These are phyloP conservation scores for Bryoerythrophyllum caledonicum DNA, from an alignment of 225 moss, liverwort and hornwort species.

Conservation along the genomic window DNA sequence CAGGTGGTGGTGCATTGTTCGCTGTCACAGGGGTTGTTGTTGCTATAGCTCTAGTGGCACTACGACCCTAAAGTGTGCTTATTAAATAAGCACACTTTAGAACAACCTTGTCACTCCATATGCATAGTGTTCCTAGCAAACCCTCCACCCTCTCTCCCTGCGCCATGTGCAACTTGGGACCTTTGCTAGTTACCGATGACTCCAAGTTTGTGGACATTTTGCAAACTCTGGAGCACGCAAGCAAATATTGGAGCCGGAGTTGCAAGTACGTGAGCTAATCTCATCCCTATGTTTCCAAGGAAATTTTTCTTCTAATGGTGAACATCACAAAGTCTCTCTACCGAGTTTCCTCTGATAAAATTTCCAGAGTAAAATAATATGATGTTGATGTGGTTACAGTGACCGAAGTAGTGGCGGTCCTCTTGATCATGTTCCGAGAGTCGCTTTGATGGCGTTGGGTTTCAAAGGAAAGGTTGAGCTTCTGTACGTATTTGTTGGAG, in stretches of 20 bases:
- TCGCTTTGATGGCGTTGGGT: constrained; percentile 44
- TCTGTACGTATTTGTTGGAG: constrained; percentile 46
- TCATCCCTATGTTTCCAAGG: not conserved
- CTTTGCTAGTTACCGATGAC: constrained; percentile 31
- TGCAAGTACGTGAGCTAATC: constrained; percentile 35
- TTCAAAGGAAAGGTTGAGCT: constrained; percentile 48
- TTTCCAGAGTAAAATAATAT: too few relatives aligned
- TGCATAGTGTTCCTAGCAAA: constrained; percentile 39
- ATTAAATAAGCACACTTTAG: constrained; percentile 40
- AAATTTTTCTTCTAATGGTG: not conserved
- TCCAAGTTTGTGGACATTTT: constrained; percentile 36
- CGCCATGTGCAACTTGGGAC: constrained; percentile 43
- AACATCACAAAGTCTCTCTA: too few relatives aligned
- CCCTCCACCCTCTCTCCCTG: constrained; percentile 38
- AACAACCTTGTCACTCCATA: constrained; percentile 52
- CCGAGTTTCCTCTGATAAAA: too few relatives aligned
- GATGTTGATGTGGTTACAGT: constrained; percentile 11
- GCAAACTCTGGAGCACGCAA: constrained; percentile 32
- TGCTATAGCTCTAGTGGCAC: too few relatives aligned
- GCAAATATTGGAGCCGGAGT: constrained; percentile 59
- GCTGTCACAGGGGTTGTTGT: too few relatives aligned
- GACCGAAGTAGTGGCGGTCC: constrained; percentile 26
- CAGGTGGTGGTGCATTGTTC: too few relatives aligned
- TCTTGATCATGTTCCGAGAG: constrained; percentile 27
- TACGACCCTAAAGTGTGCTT: too few relatives aligned